Base-by-base conservation (phyloP, 2,329 filamentous ascomycete species). In the Diplodia mutila region DNA sequence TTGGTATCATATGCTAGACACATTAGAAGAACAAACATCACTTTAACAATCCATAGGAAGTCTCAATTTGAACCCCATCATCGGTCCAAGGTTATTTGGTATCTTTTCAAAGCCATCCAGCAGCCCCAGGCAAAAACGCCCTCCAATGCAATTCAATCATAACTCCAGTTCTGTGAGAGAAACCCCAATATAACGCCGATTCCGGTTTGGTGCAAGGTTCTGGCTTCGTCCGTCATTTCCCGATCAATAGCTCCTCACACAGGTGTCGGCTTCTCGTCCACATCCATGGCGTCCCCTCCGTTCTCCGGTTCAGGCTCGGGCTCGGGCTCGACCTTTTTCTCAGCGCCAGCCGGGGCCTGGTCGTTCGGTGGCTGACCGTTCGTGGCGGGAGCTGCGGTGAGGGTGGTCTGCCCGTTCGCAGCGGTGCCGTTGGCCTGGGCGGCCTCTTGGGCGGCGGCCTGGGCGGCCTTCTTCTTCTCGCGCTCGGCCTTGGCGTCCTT, bases 401-500 rank as follows among this genome's bases (percentile, higher is more conserved):
- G 23, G 18, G 66, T 61, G 2, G 49, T 48, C 46, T 69, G 57
- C 6, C 68, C 68, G 37, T 69, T 69, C 6, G 55, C 5, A 16
- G 29, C 37, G 2, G 53, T 49, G 8, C 49, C 61, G 32, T 64
- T 55, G 21, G 68, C 55, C 4, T 61, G 34, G 16, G 32, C 32
- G 11, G 49, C 66, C 1, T 63, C 59, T 32, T 46, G 32, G 4
- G 66, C 55, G 4, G 42, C 64, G 29, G 49, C 55, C 64, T 63
- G 51, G 7, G 51, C 61, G 11, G 51, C 48, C 59, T 53, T 73
- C 34, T 75, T 73, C 71, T 82, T 81, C 7, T 84, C 85, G 69
- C 80, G 80, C 74, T 79, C 81, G 71, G 89, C 89, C 81, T 93
- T 94, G 80, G 91, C 87, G 72, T 91, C 87, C 76, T 91, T 92